Percentiles rank a stretch among this genome's conserved stretches.
These are phyloP conservation scores for Stenocarpella maydis DNA, from an alignment of 2,329 filamentous ascomycete species.

Conservation along the genomic window DNA sequence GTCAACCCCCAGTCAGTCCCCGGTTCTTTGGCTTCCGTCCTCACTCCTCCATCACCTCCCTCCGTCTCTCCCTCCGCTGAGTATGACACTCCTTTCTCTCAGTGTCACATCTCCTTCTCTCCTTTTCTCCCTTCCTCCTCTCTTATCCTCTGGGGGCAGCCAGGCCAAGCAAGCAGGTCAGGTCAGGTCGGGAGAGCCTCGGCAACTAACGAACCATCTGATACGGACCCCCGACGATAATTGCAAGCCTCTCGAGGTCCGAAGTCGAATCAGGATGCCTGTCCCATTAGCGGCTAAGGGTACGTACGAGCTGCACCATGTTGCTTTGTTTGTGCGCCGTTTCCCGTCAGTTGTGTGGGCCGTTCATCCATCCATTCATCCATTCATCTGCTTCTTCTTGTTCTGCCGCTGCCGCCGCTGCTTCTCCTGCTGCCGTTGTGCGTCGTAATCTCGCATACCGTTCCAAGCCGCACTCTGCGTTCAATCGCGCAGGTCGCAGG, in stretches of 20 bases:
- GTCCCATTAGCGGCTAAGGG: constrained; percentile 49
- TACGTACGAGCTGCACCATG: constrained; percentile 39
- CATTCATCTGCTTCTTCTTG: not conserved
- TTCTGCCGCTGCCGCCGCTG: too few species aligned
- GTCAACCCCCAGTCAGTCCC: constrained; percentile 6
- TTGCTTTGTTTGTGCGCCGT: constrained; percentile 9
- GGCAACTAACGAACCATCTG: not conserved
- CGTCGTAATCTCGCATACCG: constrained; percentile 17
- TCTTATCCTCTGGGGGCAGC: not conserved
- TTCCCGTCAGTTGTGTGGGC: not conserved
- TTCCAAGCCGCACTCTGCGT: not conserved
- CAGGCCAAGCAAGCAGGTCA: constrained; percentile 2
- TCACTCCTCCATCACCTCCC: not conserved
- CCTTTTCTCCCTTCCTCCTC: constrained; percentile 14
- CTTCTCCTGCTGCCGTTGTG: not conserved
- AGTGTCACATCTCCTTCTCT: not conserved
- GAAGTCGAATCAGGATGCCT: constrained; percentile 43
- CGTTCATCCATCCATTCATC: not conserved
- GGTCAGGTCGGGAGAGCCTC: constrained; percentile 4
- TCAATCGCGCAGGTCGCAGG: not conserved
- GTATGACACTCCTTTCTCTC: not conserved
- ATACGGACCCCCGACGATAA: not conserved
- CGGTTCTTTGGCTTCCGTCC: constrained; percentile 12
- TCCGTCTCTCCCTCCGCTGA: not conserved
- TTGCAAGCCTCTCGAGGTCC: not conserved